Conservation (phyloP, 345 rosid species). For the Lagerstroemia speciosa region DNA sequence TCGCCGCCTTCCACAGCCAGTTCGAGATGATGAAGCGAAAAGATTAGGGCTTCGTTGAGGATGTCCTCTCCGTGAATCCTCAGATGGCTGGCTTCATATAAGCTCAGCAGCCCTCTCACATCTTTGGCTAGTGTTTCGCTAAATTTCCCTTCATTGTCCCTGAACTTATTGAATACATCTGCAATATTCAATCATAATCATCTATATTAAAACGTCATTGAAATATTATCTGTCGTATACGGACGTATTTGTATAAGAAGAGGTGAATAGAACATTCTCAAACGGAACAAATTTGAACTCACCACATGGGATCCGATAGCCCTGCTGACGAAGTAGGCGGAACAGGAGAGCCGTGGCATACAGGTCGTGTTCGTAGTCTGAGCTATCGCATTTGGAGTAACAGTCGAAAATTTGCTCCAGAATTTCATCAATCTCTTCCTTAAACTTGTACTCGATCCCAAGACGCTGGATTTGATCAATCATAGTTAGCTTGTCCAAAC, state of each 20-base stretch:
- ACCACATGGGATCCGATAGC: constrained; percentile 6
- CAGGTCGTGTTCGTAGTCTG: background rate
- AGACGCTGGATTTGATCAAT: background rate
- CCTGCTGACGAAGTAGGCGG: constrained; percentile 7
- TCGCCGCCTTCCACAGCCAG: too few relatives aligned
- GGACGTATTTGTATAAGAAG: too few relatives aligned
- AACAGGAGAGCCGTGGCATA: constrained; percentile 5
- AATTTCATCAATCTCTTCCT: background rate
- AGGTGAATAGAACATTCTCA: too few relatives aligned
- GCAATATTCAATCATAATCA: background rate
- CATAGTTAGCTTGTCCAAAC: background rate
- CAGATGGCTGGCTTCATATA: constrained; percentile 33
- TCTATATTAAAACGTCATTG: background rate
- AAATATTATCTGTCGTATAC: background rate
- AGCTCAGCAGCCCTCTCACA: constrained; percentile 12
- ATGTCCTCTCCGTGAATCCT: constrained; percentile 23
- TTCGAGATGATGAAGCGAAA: constrained; percentile 13
- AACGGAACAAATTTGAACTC: too few relatives aligned
- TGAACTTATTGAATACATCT: constrained; percentile 29
- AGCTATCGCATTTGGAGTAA: background rate
- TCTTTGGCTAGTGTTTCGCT: background rate
- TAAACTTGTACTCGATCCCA: background rate
- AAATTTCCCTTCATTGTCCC: constrained; percentile 11
- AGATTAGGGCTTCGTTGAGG: constrained; percentile 28
- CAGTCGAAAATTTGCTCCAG: background rate